A percentile compares a stretch with the other conserved stretches of the same genome.
These are phyloP conservation scores for Solanum hybrid DNA, from an alignment of 305 asterid species.

Conservation along the genomic window DNA sequence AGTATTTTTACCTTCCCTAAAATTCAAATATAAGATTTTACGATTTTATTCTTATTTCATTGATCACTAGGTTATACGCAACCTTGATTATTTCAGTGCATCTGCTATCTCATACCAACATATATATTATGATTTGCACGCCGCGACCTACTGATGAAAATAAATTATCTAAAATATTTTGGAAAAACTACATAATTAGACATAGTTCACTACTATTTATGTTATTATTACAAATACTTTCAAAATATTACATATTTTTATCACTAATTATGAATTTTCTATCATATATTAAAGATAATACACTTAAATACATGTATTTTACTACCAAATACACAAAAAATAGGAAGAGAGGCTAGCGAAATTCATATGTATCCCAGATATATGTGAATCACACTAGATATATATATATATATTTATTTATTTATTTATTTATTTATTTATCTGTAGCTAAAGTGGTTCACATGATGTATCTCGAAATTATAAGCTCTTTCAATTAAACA, in stretches of 20 bases:
- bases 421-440: too few species aligned
- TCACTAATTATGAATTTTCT: not conserved
- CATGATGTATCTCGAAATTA: not conserved
- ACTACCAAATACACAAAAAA: not conserved
- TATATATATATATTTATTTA: too few species aligned
- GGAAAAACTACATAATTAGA: not conserved
- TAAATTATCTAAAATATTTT: too few species aligned
- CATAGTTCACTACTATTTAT: not conserved
- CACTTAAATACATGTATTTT: not conserved
- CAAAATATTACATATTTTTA: not conserved
- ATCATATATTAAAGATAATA: not conserved
- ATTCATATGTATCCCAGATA: too few species aligned
- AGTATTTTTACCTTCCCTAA: not conserved
- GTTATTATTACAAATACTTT: too few species aligned
- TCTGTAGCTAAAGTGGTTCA: fast-evolving
- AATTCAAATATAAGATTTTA: too few species aligned
- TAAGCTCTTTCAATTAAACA: not conserved
- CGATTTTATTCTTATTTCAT: too few species aligned
- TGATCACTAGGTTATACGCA: not conserved
- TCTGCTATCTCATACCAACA: not conserved
- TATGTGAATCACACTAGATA: too few species aligned
- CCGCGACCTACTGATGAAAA: not conserved
- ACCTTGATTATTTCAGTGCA: too few species aligned
- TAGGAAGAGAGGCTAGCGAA: not conserved
- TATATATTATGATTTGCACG: too few species aligned